These are phyloP conservation scores for Acanthamoeba healyi DNA, from an alignment of 208 protist genomes.

Conservation along the genomic window DNA sequence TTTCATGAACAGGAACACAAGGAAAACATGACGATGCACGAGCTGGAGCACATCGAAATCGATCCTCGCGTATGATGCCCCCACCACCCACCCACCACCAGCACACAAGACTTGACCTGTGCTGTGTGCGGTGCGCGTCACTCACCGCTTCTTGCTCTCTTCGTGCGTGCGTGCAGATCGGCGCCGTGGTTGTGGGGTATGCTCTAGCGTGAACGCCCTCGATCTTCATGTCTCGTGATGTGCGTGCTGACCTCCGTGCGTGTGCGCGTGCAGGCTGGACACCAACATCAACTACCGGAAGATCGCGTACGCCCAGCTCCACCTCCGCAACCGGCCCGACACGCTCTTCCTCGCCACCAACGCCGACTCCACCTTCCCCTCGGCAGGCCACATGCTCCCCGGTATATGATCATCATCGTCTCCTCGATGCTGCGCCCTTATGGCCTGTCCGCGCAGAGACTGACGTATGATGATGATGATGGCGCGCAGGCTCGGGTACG, in stretches of 20 bases:
- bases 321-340: conserved; percentile 2
- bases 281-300: conserved; percentile 79
- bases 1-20: conserved; percentile 26
- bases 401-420: conserved; percentile 41
- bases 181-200: conserved; percentile 75
- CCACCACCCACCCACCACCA: too few species aligned
- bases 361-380: conserved; percentile 76
- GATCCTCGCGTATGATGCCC: conserved; percentile 50
- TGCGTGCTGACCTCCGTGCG: too few species aligned
- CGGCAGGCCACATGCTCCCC: background rate
- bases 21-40: conserved; percentile 56
- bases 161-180: conserved; percentile 36
- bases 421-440: too few species aligned
- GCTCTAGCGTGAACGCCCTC: too few species aligned
- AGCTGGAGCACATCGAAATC: conserved; percentile 62
- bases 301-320: conserved; percentile 71
- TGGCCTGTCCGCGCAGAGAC: too few species aligned
- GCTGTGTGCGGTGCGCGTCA: too few species aligned
- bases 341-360: conserved; percentile 83
- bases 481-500: conserved; percentile 44
- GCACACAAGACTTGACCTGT: too few species aligned
- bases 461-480: too few species aligned
- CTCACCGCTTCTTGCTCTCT: background rate
- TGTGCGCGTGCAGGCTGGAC: conserved; percentile 79
- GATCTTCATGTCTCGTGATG: too few species aligned